Base-by-base conservation (phyloP, 2,329 filamentous ascomycete genomes). In the Cladosporium colombiae region DNA sequence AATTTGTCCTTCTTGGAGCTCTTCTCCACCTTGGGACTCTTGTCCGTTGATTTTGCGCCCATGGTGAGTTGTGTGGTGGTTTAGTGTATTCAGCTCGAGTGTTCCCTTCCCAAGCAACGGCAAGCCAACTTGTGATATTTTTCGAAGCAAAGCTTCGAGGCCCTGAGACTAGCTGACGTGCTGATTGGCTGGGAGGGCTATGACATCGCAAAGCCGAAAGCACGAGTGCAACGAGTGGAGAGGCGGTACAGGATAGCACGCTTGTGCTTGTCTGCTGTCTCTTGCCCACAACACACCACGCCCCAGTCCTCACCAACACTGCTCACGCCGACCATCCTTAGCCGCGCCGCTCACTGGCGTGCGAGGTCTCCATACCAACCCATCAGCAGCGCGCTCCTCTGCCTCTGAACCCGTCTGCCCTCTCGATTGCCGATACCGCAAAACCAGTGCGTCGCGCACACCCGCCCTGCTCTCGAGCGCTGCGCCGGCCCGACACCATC, bases 1-100 rank as follows among this genome's bases (percentile, higher is more conserved):
- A 31, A 44, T 46, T 68, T 66, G 40, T 68, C 66, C 21, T 66
- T 66, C 40, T 71, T 56, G 13, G 33, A 31, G 14, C 14, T 68
- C 46, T 63, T 56, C 56, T 68, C 66, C 49, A 67, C 64, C 57
- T 66, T 66, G 7, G 53, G 37, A 23, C 46, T 64, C 40, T 65
- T 66, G 5, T 67, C 60, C n/a, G 40, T 52, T 7, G 8, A 27
- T 13, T 57, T 64, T 58, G 35, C 62, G 37, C 52, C 62, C 62
- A 64, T 64, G 40, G n/a, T 23, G 8, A 10, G 21, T 11, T 46
- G 8, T 21, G 40, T 46, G 40, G 40, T n/a, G 40, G 40, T 11
- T 46, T 46, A 11, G n/a, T 46, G n/a, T 46, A 46, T 46, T 46
- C 0, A 10, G 10, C 40, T 23, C 40, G n/a, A 46, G n/a, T 46